Conservation (phyloP, 164 flowering plant genomes). For the Liquidambar formosana region DNA sequence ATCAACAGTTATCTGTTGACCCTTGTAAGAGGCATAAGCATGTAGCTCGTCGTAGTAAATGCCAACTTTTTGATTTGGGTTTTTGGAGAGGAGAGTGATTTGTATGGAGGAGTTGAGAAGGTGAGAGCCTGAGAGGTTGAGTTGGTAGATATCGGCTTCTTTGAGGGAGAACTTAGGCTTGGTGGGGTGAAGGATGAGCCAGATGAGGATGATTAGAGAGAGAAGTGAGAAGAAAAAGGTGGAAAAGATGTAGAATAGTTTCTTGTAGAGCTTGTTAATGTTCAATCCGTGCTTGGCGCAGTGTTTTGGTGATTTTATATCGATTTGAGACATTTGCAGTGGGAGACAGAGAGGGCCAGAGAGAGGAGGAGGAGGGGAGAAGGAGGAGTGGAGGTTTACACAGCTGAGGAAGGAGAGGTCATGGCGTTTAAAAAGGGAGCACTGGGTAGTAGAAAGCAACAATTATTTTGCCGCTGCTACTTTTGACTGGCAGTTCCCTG, state of each 20-base stretch:
- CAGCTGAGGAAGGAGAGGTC: constrained; percentile 24
- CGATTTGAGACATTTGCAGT: constrained; percentile 50
- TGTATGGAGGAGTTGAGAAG: constrained; percentile 63
- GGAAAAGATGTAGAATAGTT: constrained; percentile 38
- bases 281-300: constrained; percentile 42
- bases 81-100: constrained; percentile 46
- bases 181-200: constrained; percentile 55
- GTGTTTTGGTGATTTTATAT: constrained; percentile 51
- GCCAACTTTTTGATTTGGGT: constrained; percentile 59
- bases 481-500: constrained; percentile 36
- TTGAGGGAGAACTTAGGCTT: constrained; percentile 57
- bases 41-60: constrained; percentile 57
- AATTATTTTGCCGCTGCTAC: constrained; percentile 27
- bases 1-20: constrained; percentile 50
- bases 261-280: constrained; percentile 34
- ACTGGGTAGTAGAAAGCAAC: constrained; percentile 22
- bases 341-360: constrained; percentile 5
- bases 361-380: too few species aligned
- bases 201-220: constrained; percentile 41
- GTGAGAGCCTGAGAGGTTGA: constrained; percentile 45
- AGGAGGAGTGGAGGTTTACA: constrained; percentile 15
- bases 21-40: constrained; percentile 53
- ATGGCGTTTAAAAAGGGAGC: constrained; percentile 23
- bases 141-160: constrained; percentile 47
- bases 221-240: constrained; percentile 34